A percentile compares a stretch with the other conserved stretches of the same genome.
Evolutionary conservation across 345 rosid genomes (phyloP).

Genomic region (Eucalyptus curtisii): DNA sequence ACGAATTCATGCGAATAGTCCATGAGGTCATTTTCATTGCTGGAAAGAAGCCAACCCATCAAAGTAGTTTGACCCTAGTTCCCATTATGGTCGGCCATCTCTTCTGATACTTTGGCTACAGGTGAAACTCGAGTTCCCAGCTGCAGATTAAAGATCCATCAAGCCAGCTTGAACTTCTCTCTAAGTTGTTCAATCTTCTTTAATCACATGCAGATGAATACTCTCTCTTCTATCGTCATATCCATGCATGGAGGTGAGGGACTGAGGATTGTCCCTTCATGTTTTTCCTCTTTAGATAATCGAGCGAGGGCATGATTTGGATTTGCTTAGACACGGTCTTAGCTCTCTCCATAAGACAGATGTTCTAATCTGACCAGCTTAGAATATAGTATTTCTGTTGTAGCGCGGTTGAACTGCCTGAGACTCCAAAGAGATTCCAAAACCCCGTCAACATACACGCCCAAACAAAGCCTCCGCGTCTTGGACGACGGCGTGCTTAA

Average conservation of each 20-base stretch:
- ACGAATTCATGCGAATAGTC: not conserved
- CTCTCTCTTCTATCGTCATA: not conserved
- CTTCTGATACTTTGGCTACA: not conserved
- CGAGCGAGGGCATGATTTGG: not conserved
- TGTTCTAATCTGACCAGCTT: not conserved
- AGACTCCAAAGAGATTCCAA: not conserved
- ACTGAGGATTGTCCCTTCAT: not conserved
- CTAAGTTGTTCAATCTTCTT: not conserved
- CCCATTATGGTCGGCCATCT: not conserved
- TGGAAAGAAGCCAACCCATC: not conserved
- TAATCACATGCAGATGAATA: not conserved
- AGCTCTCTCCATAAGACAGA: not conserved
- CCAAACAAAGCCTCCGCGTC: not conserved
- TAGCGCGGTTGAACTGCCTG: not conserved
- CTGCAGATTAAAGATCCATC: not conserved
- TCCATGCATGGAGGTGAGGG: not conserved
- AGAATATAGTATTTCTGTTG: not conserved
- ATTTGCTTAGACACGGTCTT: not conserved
- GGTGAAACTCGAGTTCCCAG: not conserved
- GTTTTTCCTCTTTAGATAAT: not conserved
- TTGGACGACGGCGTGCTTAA: not conserved
- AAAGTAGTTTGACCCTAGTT: not conserved
- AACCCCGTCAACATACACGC: not conserved
- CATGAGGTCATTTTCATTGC: not conserved
- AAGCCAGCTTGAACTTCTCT: not conserved